Conservation (phyloP, 805 yeast species). For the Saccharomycopsis sp. region DNA sequence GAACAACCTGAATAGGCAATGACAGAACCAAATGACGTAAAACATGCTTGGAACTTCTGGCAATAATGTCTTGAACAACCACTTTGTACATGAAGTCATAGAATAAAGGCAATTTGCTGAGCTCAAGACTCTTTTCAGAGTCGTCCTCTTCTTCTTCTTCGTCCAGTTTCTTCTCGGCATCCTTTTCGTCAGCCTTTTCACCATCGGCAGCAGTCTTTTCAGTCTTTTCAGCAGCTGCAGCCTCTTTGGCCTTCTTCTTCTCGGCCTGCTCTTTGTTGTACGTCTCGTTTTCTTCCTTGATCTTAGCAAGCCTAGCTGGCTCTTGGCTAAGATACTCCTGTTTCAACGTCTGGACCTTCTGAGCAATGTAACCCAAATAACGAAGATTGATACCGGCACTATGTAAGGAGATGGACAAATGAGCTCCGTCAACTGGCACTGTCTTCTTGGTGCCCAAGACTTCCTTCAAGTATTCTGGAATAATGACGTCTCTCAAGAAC, state of each 20-base stretch:
- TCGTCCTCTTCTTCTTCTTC: constrained; percentile 23
- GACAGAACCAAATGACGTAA: constrained; percentile 42
- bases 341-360: constrained; percentile 26
- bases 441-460: constrained; percentile 39
- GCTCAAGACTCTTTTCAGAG: constrained; percentile 9
- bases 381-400: constrained; percentile 81
- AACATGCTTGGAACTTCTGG: constrained; percentile 74
- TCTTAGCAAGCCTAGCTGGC: constrained; percentile 28
- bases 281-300: constrained; percentile 29
- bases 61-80: constrained; percentile 53
- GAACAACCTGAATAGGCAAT: constrained; percentile 49
- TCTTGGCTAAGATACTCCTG: constrained; percentile 20
- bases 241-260: constrained; percentile 26
- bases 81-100: constrained; percentile 21
- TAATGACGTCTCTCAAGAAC: constrained; percentile 50
- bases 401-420: constrained; percentile 65
- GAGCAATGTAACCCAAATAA: constrained; percentile 66
- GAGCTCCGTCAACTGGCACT: constrained; percentile 78
- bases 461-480: constrained; percentile 57
- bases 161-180: constrained; percentile 13
- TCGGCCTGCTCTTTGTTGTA: constrained; percentile 29
- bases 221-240: constrained; percentile 27
- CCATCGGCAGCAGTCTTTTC: constrained; percentile 22
- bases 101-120: constrained; percentile 9
- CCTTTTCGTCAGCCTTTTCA: constrained; percentile 22